A percentile compares a stretch with the other conserved stretches of the same genome.
Conservation (phyloP, 2,329 filamentous ascomycete genomes). For the Penicillium capsulatum region DNA sequence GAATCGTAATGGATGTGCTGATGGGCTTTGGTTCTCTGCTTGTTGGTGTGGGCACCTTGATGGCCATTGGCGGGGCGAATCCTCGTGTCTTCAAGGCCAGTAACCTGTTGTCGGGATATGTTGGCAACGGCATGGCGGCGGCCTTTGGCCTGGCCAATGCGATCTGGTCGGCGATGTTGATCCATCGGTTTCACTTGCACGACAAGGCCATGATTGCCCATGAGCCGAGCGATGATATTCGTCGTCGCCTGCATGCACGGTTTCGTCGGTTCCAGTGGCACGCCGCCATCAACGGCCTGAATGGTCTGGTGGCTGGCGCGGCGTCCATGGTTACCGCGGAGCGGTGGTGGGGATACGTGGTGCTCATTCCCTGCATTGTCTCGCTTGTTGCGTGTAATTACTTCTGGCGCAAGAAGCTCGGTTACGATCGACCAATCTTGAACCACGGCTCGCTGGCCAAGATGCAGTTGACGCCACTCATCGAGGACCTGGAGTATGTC, state of each 20-base stretch:
- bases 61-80: conserved; percentile 53
- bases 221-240: conserved; percentile 26
- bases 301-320: conserved; percentile 47
- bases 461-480: conserved; percentile 17
- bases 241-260: conserved; percentile 34
- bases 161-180: conserved; percentile 47
- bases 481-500: conserved; percentile 29
- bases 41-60: conserved; percentile 50
- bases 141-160: conserved; percentile 50
- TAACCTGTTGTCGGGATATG: conserved; percentile 54
- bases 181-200: conserved; percentile 41
- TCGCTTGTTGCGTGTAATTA: conserved; percentile 46
- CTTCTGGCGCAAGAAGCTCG: conserved; percentile 48
- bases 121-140: conserved; percentile 52
- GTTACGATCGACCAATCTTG: conserved; percentile 43
- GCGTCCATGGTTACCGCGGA: conserved; percentile 51
- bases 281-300: conserved; percentile 43
- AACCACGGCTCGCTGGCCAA: conserved; percentile 6
- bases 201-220: conserved; percentile 21
- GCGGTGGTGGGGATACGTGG: conserved; percentile 52
- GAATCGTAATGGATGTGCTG: conserved; percentile 49
- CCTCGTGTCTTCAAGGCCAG: conserved; percentile 43
- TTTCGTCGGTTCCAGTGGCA: conserved; percentile 46
- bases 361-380: conserved; percentile 50
- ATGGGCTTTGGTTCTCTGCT: conserved; percentile 50